phyloP scores from a whole-genome alignment of 192 early-diverging fungal species.

The Coemansia sp. region DNA sequence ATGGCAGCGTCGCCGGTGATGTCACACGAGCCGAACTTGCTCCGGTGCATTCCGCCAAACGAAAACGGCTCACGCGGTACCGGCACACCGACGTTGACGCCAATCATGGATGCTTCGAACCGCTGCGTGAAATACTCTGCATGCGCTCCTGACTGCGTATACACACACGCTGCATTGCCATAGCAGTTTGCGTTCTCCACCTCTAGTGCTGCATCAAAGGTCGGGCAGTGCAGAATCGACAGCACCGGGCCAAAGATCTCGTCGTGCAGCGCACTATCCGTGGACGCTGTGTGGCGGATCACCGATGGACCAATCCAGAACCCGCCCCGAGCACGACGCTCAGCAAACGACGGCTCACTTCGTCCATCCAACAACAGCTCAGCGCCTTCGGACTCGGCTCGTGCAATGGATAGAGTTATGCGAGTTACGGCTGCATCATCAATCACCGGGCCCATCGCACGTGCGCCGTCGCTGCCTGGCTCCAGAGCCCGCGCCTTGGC shows the following conservation, averaged over 20 bases:
- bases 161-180: constrained; percentile 74
- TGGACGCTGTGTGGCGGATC: constrained; percentile 57
- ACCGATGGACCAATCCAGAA: constrained; percentile 78
- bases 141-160: constrained; percentile 61
- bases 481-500: constrained; percentile 56
- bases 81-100: constrained; percentile 75
- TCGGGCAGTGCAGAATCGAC: constrained; percentile 59
- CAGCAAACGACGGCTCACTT: constrained; percentile 27
- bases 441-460: constrained; percentile 75
- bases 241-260: constrained; percentile 87
- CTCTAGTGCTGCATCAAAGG: constrained; percentile 63
- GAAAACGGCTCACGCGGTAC: constrained; percentile 78
- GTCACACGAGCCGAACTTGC: constrained; percentile 67
- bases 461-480: constrained; percentile 48
- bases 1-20: constrained; percentile 74
- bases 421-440: constrained; percentile 62
- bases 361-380: constrained; percentile 74
- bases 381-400: constrained; percentile 58
- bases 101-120: constrained; percentile 78
- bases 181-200: constrained; percentile 73
- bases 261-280: constrained; percentile 65
- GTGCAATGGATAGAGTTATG: constrained; percentile 63
- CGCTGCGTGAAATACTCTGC: constrained; percentile 69
- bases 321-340: constrained; percentile 45
- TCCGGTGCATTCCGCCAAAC: constrained; percentile 74